Conservation (phyloP, 2,329 filamentous ascomycete genomes). For the Emericellopsis atlantica region DNA sequence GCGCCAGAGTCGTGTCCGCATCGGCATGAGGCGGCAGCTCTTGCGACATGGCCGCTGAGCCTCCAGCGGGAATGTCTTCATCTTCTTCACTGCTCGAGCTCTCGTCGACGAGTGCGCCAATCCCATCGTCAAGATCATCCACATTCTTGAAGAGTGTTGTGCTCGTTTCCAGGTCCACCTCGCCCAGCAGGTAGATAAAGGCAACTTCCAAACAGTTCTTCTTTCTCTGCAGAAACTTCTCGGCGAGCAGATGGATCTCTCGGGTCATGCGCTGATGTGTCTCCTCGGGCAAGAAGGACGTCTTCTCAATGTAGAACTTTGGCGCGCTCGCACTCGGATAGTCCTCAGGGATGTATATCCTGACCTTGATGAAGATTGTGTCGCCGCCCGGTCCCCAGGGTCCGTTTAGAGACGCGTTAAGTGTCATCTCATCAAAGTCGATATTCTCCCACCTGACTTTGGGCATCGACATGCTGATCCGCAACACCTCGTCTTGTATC, state of each 20-base stretch:
- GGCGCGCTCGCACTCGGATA: constrained; percentile 48
- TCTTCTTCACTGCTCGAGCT: constrained; percentile 84
- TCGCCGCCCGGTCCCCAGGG: constrained; percentile 48
- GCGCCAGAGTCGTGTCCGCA: constrained; percentile 37
- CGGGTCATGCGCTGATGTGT: constrained; percentile 36
- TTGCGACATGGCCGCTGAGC: constrained; percentile 48
- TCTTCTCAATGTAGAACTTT: constrained; percentile 48
- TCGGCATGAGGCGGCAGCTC: constrained; percentile 43
- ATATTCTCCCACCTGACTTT: constrained; percentile 54
- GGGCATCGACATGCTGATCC: constrained; percentile 47
- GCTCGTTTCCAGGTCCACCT: constrained; percentile 47
- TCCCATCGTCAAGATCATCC: constrained; percentile 37
- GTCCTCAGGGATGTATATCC: constrained; percentile 42
- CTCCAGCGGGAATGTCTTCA: constrained; percentile 35
- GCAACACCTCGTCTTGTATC: constrained; percentile 52
- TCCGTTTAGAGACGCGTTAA: constrained; percentile 50
- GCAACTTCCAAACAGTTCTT: constrained; percentile 51
- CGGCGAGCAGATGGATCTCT: constrained; percentile 43
- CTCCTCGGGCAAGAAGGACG: constrained; percentile 46
- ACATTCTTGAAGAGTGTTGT: constrained; percentile 51
- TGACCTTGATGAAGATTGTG: constrained; percentile 49
- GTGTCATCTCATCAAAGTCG: constrained; percentile 46
- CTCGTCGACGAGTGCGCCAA: constrained; percentile 51
- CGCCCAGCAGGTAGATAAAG: constrained; percentile 51
- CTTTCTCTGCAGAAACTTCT: constrained; percentile 40